Evolutionary conservation across 225 moss, liverwort and hornwort genomes (phyloP).

Genomic region (Rhytidiadelphus loreus): DNA sequence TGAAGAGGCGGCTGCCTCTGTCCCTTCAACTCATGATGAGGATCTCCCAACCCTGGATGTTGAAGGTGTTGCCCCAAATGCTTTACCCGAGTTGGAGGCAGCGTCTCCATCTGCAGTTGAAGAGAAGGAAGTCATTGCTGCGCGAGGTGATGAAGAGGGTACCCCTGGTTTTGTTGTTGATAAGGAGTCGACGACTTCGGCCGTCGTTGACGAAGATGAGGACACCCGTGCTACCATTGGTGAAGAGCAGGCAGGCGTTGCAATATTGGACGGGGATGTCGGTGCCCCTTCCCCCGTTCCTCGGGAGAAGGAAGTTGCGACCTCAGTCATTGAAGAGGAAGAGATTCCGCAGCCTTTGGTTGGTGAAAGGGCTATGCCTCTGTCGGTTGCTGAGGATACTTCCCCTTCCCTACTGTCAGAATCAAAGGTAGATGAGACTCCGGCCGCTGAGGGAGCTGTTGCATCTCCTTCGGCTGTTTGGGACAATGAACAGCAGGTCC

Average conservation of each 20-base stretch:
- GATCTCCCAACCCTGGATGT: background rate
- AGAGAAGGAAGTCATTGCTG: background rate
- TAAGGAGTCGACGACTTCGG: background rate
- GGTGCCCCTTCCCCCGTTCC: background rate
- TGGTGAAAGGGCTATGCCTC: background rate
- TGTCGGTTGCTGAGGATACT: background rate
- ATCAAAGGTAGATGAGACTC: background rate
- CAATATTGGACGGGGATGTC: background rate
- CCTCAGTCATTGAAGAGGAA: background rate
- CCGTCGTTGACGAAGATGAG: background rate
- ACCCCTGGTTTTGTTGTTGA: background rate
- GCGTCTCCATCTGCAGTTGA: background rate
- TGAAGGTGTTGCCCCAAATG: background rate
- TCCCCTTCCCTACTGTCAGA: background rate
- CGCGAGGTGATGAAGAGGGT: background rate
- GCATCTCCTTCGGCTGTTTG: background rate
- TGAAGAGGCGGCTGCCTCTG: background rate
- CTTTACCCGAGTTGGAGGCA: background rate
- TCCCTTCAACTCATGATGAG: background rate
- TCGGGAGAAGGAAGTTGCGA: background rate
- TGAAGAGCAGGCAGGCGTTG: background rate
- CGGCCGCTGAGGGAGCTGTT: background rate
- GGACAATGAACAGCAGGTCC: background rate
- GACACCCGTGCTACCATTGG: background rate
- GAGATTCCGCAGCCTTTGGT: background rate